These are phyloP conservation scores for Paraphoma chrysanthemicola DNA, from an alignment of 2,329 filamentous ascomycete genomes.

Conservation along the genomic window DNA sequence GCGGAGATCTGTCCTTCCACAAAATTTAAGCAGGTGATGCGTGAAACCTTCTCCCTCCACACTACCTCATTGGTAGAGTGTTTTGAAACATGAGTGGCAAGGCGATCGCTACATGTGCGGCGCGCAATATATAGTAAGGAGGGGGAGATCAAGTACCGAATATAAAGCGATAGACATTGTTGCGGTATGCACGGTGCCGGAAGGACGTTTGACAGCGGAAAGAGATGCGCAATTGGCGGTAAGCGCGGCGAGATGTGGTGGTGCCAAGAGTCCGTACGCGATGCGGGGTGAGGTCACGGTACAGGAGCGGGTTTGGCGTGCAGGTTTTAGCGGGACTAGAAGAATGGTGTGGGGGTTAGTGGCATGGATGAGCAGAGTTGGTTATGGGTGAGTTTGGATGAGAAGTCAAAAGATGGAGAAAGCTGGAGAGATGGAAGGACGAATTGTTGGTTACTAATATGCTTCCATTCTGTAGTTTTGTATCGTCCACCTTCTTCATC, in stretches of 20 bases:
- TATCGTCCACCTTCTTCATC: not conserved
- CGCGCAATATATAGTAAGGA: not conserved
- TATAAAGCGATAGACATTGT: not conserved
- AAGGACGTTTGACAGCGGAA: not conserved
- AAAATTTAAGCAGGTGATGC: not conserved
- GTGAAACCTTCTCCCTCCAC: not conserved
- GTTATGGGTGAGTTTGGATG: not conserved
- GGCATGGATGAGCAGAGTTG: not conserved
- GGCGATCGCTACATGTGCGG: too few relatives aligned
- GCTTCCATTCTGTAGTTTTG: slow-evolving; percentile 1
- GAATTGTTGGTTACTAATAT: slow-evolving; percentile 8
- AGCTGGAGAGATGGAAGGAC: not conserved
- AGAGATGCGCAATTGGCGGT: slow-evolving; percentile 4
- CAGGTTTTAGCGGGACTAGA: slow-evolving; percentile 3
- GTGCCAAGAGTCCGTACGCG: slow-evolving; percentile 1
- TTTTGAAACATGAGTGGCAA: not conserved
- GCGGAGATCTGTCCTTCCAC: not conserved
- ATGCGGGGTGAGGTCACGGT: slow-evolving; percentile 39
- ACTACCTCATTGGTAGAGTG: not conserved
- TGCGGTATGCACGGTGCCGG: not conserved
- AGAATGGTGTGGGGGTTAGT: slow-evolving; percentile 12
- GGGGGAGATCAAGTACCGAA: not conserved
- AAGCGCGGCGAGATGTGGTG: slow-evolving; percentile 6
- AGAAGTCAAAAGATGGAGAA: not conserved
- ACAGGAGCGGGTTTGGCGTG: slow-evolving; percentile 16